Conservation (phyloP, 1,139 yeast species). For the Suhomyces yuchorum region DNA sequence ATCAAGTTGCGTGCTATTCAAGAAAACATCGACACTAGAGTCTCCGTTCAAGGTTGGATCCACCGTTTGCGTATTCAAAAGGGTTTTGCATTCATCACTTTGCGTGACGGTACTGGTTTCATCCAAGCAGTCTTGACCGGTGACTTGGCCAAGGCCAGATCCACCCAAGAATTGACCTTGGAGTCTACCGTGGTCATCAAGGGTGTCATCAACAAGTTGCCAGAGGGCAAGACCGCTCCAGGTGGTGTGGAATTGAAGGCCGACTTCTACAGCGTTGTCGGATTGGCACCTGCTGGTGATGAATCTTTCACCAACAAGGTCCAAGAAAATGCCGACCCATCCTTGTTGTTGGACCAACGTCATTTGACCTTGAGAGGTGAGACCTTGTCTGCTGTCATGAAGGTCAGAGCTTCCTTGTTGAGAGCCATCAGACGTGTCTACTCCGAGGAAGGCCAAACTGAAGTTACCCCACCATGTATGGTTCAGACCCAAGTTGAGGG, state of each 20-base stretch:
- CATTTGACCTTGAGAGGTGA: slow-evolving; percentile 96
- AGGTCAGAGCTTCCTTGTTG: slow-evolving; percentile 84
- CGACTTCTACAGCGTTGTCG: slow-evolving; percentile 85
- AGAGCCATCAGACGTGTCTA: slow-evolving; percentile 75
- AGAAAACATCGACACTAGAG: slow-evolving; percentile 61
- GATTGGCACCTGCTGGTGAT: slow-evolving; percentile 95
- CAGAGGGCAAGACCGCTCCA: slow-evolving; percentile 96
- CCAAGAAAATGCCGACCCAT: slow-evolving; percentile 92
- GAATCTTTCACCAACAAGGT: slow-evolving; percentile 94
- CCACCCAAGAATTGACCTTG: slow-evolving; percentile 79
- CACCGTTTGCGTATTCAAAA: slow-evolving; percentile 93
- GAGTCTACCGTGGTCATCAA: slow-evolving; percentile 81
- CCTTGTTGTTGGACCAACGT: slow-evolving; percentile 89
- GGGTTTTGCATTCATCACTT: slow-evolving; percentile 85
- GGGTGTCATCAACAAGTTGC: slow-evolving; percentile 80
- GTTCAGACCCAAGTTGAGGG: slow-evolving; percentile 99
- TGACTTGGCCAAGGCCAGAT: slow-evolving; percentile 87
- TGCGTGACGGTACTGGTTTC: slow-evolving; percentile 94
- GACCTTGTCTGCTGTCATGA: slow-evolving; percentile 89
- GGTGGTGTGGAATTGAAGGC: slow-evolving; percentile 95
- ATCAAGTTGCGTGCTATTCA: slow-evolving; percentile 64
- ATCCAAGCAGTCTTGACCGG: slow-evolving; percentile 88
- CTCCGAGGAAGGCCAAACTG: slow-evolving; percentile 72
- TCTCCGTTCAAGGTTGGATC: slow-evolving; percentile 88
- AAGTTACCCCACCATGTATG: slow-evolving; percentile 99